Base-by-base conservation (phyloP, 176 grass and related monocot genomes). In the Phragmites australis region DNA sequence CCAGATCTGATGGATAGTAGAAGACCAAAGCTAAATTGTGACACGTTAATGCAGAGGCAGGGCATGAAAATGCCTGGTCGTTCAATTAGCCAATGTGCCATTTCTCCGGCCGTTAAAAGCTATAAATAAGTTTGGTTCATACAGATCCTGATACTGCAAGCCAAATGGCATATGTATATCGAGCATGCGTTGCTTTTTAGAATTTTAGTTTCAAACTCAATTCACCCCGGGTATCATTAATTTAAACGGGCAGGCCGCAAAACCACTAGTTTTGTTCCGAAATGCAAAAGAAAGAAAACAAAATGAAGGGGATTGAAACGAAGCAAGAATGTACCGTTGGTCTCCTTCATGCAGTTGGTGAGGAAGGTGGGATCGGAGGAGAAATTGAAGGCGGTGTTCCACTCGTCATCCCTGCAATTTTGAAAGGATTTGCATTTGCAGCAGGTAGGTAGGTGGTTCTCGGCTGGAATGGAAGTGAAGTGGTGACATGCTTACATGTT, bases 311-410 rank as follows among this genome's bases (percentile, higher is more conserved):
- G 13, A 0, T 3, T 46, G 13, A 42, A 42, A 55, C 3, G 45
- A 53, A 53, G 50, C 17, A n/a, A 53, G 1, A 21, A 16, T 15
- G 10, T 83, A 91, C 92, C 93, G 6, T 86, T 40, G 44, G 79
- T 90, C 32, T 83, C 52, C 72, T 81, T 75, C 76, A 97, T 87
- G 70, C 94, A 97, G 48, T 81, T 75, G 32, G 78, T 65, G 8
- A 97, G 26, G 81, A 97, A 97, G 25, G 74, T 67, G 62, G 85
- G 78, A 50, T 97, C 88, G 3, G 44, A 44, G 21, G 94, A 88
- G 84, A 97, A 97, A 86, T 97, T 97, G 70, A 91, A 97, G 26
- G 94, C 91, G 19, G 81, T 67, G 39, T 93, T 89, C 94, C 94
- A 97, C 70, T 97, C 94, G 1, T 74, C 82, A 25, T 97, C 69